Conservation (phyloP, 2,329 filamentous ascomycete genomes). For the Sphaerostilbella broomeana region DNA sequence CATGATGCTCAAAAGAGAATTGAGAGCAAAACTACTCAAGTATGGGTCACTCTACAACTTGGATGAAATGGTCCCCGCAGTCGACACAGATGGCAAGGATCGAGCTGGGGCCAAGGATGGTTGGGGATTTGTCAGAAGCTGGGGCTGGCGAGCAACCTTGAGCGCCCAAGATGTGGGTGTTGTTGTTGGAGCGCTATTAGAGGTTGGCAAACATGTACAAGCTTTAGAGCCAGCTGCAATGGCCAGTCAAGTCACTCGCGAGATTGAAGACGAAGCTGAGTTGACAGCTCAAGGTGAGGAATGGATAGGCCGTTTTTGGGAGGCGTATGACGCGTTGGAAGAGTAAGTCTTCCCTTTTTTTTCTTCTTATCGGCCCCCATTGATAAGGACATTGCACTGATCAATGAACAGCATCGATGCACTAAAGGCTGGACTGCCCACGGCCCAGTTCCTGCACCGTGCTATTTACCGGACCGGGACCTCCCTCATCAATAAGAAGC, state of each 20-base stretch:
- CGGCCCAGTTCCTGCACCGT: conserved; percentile 81
- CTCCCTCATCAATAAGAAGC: conserved; percentile 82
- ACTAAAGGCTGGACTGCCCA: conserved; percentile 68
- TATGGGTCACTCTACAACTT: conserved; percentile 92
- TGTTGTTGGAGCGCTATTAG: conserved; percentile 82
- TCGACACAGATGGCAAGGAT: conserved; percentile 63
- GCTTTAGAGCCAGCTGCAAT: conserved; percentile 25
- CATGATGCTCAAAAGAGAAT: conserved; percentile 84
- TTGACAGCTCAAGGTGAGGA: conserved; percentile 52
- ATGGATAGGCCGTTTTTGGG: conserved; percentile 63
- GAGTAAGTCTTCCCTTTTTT: conserved; percentile 41
- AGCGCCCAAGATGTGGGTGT: conserved; percentile 93
- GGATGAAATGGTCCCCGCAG: conserved; percentile 81
- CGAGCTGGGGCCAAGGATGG: conserved; percentile 73
- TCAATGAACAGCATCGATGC: conserved; percentile 56
- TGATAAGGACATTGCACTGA: too few species aligned
- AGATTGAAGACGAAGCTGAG: conserved; percentile 42
- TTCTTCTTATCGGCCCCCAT: too few species aligned
- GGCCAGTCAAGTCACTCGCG: conserved; percentile 29
- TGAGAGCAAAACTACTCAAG: conserved; percentile 78
- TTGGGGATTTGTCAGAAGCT: conserved; percentile 95
- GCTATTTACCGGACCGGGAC: conserved; percentile 93
- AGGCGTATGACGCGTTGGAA: conserved; percentile 65
- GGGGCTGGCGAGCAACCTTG: conserved; percentile 94
- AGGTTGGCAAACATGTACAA: conserved; percentile 64